Base-by-base conservation (phyloP, 2,329 filamentous ascomycete species). In the Colletotrichum sp. region DNA sequence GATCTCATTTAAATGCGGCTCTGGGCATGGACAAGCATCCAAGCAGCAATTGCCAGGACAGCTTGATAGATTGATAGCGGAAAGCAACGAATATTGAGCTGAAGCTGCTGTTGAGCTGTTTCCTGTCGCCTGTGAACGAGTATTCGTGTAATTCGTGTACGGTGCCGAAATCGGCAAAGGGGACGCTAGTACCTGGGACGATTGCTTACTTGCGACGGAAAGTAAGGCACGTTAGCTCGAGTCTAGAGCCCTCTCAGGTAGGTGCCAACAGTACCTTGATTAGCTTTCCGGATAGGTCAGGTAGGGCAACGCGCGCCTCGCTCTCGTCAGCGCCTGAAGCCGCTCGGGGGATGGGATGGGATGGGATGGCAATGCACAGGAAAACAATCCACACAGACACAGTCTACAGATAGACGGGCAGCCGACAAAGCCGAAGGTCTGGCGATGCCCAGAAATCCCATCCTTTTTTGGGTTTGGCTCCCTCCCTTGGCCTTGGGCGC, bases 401-500 rank as follows among this genome's bases (percentile, higher is more conserved):
- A 10, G 30, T 12, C 9, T 32, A 32, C 30, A 59, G 28, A 49
- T 49, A 49, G 44, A 57, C 26, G 24, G 24, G 52, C 8, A 72
- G 73, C 69, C 73, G 69, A 68, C 55, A 32, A 72, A 57, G 55
- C 69, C 69, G 39, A 69, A 59, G 44, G 36, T 63, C 30, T 64
- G 32, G 70, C 44, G 57, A 72, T 69, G 44, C 73, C 69, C 55
- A 76, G 69, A 57, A 57, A 18, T 63, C n/a, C 26, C n/a, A 62
- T 8, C 16, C 13, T 55, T 9, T 21, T 70, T 57, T 39, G 24
- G 52, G 72, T 30, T 59, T 49, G 73, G 73, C 64, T 76, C 73
- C 73, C 69, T 76, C 69, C 73, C 73, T 76, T 69, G 73, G 73
- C 57, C 64, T 68, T 72, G 69, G 69, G 65, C n/a, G 60, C 24